Conservation (phyloP, 2,329 filamentous ascomycete species). For the Ceratocystis harringtonii region DNA sequence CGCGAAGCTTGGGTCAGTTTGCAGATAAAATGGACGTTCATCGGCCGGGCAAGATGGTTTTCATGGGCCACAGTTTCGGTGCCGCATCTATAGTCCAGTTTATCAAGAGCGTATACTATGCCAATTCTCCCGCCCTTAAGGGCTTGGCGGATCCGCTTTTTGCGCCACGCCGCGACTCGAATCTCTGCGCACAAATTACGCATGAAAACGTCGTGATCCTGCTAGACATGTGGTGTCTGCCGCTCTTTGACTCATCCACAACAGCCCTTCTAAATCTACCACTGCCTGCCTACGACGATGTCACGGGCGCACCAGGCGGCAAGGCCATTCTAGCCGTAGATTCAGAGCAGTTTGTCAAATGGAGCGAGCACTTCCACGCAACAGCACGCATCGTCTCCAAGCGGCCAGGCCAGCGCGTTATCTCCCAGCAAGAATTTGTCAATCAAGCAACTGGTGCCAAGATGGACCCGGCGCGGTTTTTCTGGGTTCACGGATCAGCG, state of each 20-base stretch:
- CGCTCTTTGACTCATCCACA: constrained; percentile 48
- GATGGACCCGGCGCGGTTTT: constrained; percentile 48
- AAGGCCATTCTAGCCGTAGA: constrained; percentile 53
- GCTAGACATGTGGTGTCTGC: constrained; percentile 70
- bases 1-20: constrained; percentile 41
- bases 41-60: constrained; percentile 56
- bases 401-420: constrained; percentile 31
- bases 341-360: constrained; percentile 65
- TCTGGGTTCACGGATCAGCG: constrained; percentile 58
- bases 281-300: constrained; percentile 49
- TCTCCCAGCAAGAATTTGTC: constrained; percentile 28
- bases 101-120: constrained; percentile 64
- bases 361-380: constrained; percentile 54
- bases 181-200: constrained; percentile 51
- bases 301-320: constrained; percentile 37
- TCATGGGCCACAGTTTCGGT: constrained; percentile 70
- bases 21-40: constrained; percentile 48
- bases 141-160: constrained; percentile 45
- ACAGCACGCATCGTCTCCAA: constrained; percentile 52
- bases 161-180: constrained; percentile 37
- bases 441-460: constrained; percentile 17
- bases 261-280: constrained; percentile 55
- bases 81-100: constrained; percentile 60
- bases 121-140: constrained; percentile 31
- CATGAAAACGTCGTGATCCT: constrained; percentile 50